phyloP scores from a whole-genome alignment of 1,284 basidiomycete species.

The Meripilus lineatus region DNA sequence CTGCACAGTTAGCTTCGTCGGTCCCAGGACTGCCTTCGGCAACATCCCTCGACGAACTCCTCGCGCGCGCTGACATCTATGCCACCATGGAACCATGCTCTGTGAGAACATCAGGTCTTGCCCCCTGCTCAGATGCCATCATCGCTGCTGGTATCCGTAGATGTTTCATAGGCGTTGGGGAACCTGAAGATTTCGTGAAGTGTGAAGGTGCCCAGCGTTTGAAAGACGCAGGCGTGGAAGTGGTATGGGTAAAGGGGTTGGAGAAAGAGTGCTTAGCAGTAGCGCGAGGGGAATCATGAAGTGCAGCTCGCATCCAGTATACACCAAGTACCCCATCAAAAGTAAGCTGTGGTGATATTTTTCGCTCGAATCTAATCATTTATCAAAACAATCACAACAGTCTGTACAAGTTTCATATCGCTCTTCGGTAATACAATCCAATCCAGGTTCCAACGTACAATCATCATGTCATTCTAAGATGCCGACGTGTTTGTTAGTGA shows the following conservation, averaged over 20 bases:
- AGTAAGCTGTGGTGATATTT: too few species aligned
- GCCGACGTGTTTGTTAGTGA: too few species aligned
- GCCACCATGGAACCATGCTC: constrained; percentile 99
- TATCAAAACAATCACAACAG: too few species aligned
- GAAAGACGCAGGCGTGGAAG: constrained; percentile 69
- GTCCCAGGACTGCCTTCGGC: constrained; percentile 32
- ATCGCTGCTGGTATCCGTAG: constrained; percentile 66
- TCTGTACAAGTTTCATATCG: too few species aligned
- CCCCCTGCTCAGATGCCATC: constrained; percentile 85
- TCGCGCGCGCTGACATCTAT: constrained; percentile 71
- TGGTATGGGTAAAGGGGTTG: constrained; percentile 70
- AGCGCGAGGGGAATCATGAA: constrained; percentile 56
- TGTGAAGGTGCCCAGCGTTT: constrained; percentile 86
- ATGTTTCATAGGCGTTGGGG: constrained; percentile 88
- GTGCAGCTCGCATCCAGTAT: not conserved
- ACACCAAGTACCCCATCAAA: too few species aligned
- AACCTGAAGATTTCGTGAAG: constrained; percentile 93
- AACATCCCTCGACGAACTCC: constrained; percentile 37
- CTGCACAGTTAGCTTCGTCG: constrained; percentile 36
- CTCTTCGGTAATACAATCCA: too few species aligned
- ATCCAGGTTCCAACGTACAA: too few species aligned
- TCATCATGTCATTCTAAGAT: too few species aligned
- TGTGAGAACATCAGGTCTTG: constrained; percentile 80
- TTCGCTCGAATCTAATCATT: too few species aligned
- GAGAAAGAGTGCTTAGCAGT: constrained; percentile 72